phyloP scores from a whole-genome alignment of 495 filamentous ascomycete species.

The Penicillium nucicola region DNA sequence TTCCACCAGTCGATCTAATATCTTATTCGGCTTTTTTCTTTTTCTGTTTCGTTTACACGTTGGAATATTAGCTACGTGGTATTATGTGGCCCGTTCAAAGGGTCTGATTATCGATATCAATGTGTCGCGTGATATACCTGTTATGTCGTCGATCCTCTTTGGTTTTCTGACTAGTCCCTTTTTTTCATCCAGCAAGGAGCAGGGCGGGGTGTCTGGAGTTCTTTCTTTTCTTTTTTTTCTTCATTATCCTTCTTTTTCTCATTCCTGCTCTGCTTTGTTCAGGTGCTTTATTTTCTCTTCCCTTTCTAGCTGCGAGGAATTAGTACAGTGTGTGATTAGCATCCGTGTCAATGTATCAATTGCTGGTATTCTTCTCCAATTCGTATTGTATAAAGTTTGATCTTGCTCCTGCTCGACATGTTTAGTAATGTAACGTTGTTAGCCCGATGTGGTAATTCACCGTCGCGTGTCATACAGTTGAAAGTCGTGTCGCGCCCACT shows the following conservation, averaged over 20 bases:
- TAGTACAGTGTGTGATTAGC: slow-evolving; percentile 8
- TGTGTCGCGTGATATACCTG: neutral
- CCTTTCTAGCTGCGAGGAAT: slow-evolving; percentile 4
- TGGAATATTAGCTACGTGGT: neutral
- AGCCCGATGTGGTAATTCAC: too few relatives aligned
- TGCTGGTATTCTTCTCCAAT: neutral
- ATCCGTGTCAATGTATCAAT: neutral
- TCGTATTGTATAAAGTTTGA: neutral
- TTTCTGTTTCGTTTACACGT: neutral
- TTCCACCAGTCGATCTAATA: slow-evolving; percentile 8
- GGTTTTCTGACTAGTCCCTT: slow-evolving; percentile 1
- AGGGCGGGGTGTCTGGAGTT: slow-evolving; percentile 27
- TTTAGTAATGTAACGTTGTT: neutral
- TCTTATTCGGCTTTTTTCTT: slow-evolving; percentile 4
- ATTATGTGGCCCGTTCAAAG: neutral
- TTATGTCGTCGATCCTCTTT: neutral
- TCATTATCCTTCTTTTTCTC: slow-evolving; percentile 5
- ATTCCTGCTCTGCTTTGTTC: neutral
- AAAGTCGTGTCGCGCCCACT: too few relatives aligned
- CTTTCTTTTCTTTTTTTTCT: slow-evolving; percentile 10
- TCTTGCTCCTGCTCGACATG: neutral
- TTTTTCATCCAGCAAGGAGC: slow-evolving; percentile 37
- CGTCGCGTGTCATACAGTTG: too few relatives aligned
- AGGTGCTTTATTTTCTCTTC: neutral
- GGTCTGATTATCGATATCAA: neutral